These are phyloP conservation scores for Debaryomycetaceae sp. DNA, from an alignment of 1,139 yeast species.

Conservation along the genomic window DNA sequence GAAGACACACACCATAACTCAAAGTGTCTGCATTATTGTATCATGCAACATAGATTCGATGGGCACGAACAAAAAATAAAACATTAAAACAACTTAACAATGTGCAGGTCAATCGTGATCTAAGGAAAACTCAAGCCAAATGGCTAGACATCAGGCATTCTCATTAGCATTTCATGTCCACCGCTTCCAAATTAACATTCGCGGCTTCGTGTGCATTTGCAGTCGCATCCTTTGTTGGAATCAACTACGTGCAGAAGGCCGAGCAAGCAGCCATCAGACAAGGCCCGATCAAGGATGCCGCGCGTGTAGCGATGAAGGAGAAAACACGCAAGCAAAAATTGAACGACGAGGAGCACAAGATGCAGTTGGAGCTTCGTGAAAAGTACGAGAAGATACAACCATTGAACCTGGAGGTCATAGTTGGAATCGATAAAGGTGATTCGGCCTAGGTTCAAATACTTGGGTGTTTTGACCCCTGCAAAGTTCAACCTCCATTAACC, in stretches of 20 bases:
- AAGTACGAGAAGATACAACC: constrained; percentile 68
- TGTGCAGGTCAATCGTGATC: no score
- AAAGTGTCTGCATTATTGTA: no score
- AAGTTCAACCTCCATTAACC: no score
- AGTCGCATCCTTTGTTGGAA: constrained; percentile 56
- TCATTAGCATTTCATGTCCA: no score
- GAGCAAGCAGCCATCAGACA: constrained; percentile 69
- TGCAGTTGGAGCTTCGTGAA: constrained; percentile 63
- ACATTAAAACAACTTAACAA: no score
- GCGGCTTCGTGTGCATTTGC: constrained; percentile 56
- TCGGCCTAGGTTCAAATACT: no score
- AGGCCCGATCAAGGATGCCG: constrained; percentile 79
- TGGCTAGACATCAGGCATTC: no score
- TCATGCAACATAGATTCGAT: no score
- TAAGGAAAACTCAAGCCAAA: no score
- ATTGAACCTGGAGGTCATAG: constrained; percentile 37
- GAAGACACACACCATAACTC: no score
- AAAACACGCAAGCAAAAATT: constrained; percentile 38
- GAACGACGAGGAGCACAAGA: constrained; percentile 70
- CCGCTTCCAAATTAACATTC: constrained; percentile 67
- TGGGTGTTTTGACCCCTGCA: not conserved
- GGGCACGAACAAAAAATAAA: no score
- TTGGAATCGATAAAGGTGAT: constrained; percentile 27
- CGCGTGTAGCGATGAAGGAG: constrained; percentile 47
- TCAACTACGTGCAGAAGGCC: constrained; percentile 60